Base-by-base conservation (phyloP, 306 rosid genomes). In the Lablab purpureus region DNA sequence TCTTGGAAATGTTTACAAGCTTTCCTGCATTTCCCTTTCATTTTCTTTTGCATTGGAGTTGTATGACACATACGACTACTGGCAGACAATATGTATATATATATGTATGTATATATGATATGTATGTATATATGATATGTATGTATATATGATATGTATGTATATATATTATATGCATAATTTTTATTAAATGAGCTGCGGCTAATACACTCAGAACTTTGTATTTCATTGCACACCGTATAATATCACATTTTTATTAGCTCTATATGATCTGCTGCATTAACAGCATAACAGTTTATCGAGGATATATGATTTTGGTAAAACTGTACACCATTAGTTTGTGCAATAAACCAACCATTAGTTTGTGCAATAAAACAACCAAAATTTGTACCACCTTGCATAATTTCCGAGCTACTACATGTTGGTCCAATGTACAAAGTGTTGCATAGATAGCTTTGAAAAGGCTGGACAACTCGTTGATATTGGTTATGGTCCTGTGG, bases 1-100 rank as follows among this genome's bases (percentile, higher is more conserved):
- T 60, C 32, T 46, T 46, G 5, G 32, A 75, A 63, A 4, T 46
- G n/a, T 7, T 18, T 11, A 28, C 54, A 50, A 6, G 23, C 40
- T 64, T 50, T 30, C 21, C 51, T 7, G 1, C 12, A 0, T 63
- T 27, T 63, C 34, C 59, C 23, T 45, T 7, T 21, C 23, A 40
- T 73, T 36, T 60, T 18, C 60, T 47, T 68, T 77, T 27, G 21
- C 46, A 52, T 67, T 54, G 32, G 32, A 49, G 66, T 75, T 19
- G 59, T 17, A 45, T 18, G 60, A 75, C 60, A 30, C 71, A 51
- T 46, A n/a, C n/a, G 27, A 60, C 12, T 34, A 19, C 27, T 11
- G 45, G 37, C 49, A 73, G 46, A 67, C 56, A 27, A 50, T 25
- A 40, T 54, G 32, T 36, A 36, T 36, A 36, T 7, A 36, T 36